These are phyloP conservation scores for Ustilago xerochloae DNA, from an alignment of 1,284 basidiomycete species.

Conservation along the genomic window DNA sequence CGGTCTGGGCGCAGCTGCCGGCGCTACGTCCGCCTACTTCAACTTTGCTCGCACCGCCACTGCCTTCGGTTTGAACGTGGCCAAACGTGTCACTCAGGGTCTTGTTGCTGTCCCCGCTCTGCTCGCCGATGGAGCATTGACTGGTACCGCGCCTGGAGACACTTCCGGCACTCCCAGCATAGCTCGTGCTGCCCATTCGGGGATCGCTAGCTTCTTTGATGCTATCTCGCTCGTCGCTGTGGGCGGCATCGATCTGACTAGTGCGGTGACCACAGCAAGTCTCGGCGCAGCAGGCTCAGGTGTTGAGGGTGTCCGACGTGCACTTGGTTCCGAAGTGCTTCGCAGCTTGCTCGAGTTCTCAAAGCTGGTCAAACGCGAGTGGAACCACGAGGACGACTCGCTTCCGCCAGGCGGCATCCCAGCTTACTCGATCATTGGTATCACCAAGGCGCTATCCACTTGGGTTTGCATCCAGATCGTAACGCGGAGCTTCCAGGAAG, in stretches of 20 bases:
- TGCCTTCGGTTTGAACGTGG: constrained; percentile 51
- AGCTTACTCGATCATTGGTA: constrained; percentile 48
- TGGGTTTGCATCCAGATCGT: constrained; percentile 63
- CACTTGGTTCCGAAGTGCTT: constrained; percentile 56
- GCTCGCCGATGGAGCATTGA: constrained; percentile 51
- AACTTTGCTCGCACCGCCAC: constrained; percentile 51
- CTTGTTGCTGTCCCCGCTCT: constrained; percentile 53
- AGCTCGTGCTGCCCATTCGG: constrained; percentile 41
- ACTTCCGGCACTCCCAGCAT: constrained; percentile 25
- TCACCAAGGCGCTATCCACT: constrained; percentile 56
- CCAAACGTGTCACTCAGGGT: constrained; percentile 58
- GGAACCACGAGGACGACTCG: constrained; percentile 50
- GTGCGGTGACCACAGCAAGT: constrained; percentile 54
- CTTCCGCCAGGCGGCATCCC: constrained; percentile 63
- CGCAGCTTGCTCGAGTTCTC: constrained; percentile 49
- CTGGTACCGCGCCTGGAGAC: constrained; percentile 42
- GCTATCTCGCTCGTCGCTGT: constrained; percentile 54
- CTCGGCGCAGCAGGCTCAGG: constrained; percentile 56
- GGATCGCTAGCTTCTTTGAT: constrained; percentile 60
- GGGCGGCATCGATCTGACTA: constrained; percentile 58
- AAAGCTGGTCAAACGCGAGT: constrained; percentile 58
- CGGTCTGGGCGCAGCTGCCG: constrained; percentile 47
- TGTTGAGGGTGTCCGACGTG: constrained; percentile 50
- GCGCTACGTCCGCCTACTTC: constrained; percentile 58
- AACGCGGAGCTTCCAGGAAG: constrained; percentile 51